Percentiles rank a stretch among this genome's conserved stretches.
Conservation (phyloP, 2,329 filamentous ascomycete species). For the Blumeria graminis region DNA sequence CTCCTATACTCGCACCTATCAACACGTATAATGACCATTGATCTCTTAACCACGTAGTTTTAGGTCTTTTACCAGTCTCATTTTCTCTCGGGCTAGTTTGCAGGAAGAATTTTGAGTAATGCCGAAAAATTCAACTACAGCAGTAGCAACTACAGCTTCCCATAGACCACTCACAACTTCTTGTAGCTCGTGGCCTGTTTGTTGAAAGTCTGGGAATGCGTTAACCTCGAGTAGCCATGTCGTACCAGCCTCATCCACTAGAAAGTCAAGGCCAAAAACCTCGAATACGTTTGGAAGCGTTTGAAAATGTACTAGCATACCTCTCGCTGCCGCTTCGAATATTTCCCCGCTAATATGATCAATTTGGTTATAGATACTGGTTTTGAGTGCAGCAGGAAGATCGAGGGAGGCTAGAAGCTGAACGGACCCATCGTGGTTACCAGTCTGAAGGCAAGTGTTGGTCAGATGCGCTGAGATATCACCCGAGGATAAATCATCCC, state of each 20-base stretch:
- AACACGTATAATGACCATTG: too few species aligned
- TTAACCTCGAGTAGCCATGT: slow-evolving; percentile 79
- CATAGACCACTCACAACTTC: slow-evolving; percentile 55
- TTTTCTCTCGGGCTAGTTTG: slow-evolving; percentile 16
- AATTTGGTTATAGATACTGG: slow-evolving; percentile 49
- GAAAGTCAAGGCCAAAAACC: slow-evolving; percentile 73
- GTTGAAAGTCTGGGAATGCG: slow-evolving; percentile 85
- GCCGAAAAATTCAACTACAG: slow-evolving; percentile 44
- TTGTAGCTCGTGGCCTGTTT: slow-evolving; percentile 58
- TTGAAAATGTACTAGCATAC: slow-evolving; percentile 81
- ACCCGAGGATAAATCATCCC: slow-evolving; percentile 16
- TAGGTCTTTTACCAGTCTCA: slow-evolving; percentile 28
- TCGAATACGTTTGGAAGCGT: slow-evolving; percentile 75
- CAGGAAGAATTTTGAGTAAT: slow-evolving; percentile 7
- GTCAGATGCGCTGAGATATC: slow-evolving; percentile 56
- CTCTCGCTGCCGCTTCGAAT: slow-evolving; percentile 67
- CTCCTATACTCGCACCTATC: background rate
- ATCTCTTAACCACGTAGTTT: slow-evolving; percentile 22
- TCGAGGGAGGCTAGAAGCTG: slow-evolving; percentile 48
- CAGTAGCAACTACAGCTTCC: slow-evolving; percentile 43
- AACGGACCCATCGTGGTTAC: slow-evolving; percentile 37
- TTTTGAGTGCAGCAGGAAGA: slow-evolving; percentile 17
- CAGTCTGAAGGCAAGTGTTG: slow-evolving; percentile 74
- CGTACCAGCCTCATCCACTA: slow-evolving; percentile 41
- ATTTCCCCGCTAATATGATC: slow-evolving; percentile 47